Percentiles rank a stretch among this genome's conserved stretches.
phyloP scores from a whole-genome alignment of 2,329 filamentous ascomycete species.

The Monosporascus sp. region DNA sequence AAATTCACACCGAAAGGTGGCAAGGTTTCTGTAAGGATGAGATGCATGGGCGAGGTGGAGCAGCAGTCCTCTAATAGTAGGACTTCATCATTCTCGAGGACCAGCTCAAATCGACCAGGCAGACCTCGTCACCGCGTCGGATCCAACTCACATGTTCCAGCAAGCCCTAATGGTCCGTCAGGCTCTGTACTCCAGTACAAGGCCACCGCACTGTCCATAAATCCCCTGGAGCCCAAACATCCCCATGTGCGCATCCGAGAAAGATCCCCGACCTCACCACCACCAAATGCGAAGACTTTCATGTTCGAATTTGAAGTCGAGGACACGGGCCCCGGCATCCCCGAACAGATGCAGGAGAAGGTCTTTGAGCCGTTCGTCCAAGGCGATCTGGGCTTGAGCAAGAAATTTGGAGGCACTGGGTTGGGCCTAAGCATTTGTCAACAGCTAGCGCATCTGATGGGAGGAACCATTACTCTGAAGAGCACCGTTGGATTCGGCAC shows the following conservation, averaged over 20 bases:
- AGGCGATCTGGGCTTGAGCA: slow-evolving; percentile 82
- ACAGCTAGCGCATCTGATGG: slow-evolving; percentile 79
- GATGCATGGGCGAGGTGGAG: slow-evolving; percentile 60
- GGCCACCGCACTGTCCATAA: slow-evolving; percentile 55
- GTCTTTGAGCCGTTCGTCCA: slow-evolving; percentile 96
- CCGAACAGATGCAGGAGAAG: slow-evolving; percentile 67
- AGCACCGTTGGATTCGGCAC: slow-evolving; percentile 71
- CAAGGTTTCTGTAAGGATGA: slow-evolving; percentile 69
- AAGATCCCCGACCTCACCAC: slow-evolving; percentile 54
- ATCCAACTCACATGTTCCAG: slow-evolving; percentile 45
- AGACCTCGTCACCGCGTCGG: slow-evolving; percentile 40
- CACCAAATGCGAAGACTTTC: slow-evolving; percentile 57
- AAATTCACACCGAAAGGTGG: slow-evolving; percentile 83
- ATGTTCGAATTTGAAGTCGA: slow-evolving; percentile 83
- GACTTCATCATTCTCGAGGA: slow-evolving; percentile 46
- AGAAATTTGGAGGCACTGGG: slow-evolving; percentile 85
- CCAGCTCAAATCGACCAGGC: slow-evolving; percentile 34
- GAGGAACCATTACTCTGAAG: slow-evolving; percentile 64
- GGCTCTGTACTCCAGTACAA: slow-evolving; percentile 25
- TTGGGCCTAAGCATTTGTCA: slow-evolving; percentile 85
- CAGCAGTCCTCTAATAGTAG: slow-evolving; percentile 39
- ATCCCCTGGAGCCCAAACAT: slow-evolving; percentile 53
- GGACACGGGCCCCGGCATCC: slow-evolving; percentile 83
- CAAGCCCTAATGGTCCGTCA: slow-evolving; percentile 36
- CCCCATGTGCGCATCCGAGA: slow-evolving; percentile 46